phyloP scores from a whole-genome alignment of 2,329 filamentous ascomycete species.

The Moelleriella libera region DNA sequence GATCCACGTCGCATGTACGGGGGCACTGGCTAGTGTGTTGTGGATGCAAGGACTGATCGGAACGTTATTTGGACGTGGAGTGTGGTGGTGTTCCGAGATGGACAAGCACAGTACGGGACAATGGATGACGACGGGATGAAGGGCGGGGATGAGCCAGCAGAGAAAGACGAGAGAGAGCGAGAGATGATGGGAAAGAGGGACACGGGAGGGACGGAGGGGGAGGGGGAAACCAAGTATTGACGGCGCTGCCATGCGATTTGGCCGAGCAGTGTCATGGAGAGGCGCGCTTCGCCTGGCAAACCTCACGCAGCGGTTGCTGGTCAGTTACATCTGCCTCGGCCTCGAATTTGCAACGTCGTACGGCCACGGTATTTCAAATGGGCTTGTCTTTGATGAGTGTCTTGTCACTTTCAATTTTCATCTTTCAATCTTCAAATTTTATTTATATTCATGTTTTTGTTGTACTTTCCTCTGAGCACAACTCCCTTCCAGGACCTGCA shows the following conservation, averaged over 20 bases:
- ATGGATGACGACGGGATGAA: not conserved
- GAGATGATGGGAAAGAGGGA: not conserved
- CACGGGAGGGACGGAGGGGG: not conserved
- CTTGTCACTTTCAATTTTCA: not conserved
- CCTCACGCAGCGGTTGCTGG: not conserved
- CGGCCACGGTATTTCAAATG: not conserved
- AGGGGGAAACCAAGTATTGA: not conserved
- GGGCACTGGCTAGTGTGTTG: not conserved
- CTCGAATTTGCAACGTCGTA: not conserved
- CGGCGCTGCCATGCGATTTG: too few relatives aligned
- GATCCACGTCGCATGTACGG: constrained; percentile 31
- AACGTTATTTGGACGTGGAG: too few relatives aligned
- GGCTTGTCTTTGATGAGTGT: not conserved
- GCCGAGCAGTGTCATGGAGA: too few relatives aligned
- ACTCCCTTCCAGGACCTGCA: not conserved
- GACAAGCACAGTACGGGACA: not conserved
- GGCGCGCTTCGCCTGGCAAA: too few relatives aligned
- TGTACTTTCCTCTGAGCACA: not conserved
- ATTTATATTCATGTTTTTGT: not conserved
- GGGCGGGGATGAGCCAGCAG: not conserved
- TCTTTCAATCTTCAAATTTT: not conserved
- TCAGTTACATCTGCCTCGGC: not conserved
- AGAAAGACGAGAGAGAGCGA: not conserved
- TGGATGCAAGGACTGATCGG: too few relatives aligned
- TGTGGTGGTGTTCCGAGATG: not conserved